Evolutionary conservation across 352 stramenopile genomes (phyloP).

Genomic region (Globisporangium megalacanthum): DNA sequence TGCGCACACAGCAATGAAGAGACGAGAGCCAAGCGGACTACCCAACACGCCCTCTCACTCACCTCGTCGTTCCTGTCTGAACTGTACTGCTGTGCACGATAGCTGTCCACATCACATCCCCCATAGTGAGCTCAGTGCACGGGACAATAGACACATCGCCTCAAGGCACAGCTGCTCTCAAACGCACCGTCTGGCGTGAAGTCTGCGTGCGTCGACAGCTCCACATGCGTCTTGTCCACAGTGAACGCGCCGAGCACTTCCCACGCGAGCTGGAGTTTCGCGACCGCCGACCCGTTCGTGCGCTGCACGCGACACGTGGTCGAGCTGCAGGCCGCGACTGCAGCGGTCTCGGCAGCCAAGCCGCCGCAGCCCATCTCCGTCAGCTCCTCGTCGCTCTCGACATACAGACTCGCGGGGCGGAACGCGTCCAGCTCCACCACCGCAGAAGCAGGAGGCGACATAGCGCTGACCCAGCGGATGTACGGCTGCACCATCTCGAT

Average conservation of each 20-base stretch:
- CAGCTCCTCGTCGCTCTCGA: constrained; percentile 29
- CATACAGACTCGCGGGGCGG: constrained; percentile 41
- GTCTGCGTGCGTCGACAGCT: constrained; percentile 44
- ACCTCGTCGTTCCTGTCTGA: constrained; percentile 50
- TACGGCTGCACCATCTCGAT: constrained; percentile 96
- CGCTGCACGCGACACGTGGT: constrained; percentile 29
- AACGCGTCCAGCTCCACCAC: constrained; percentile 22
- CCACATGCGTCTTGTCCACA: constrained; percentile 66
- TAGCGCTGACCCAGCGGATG: constrained; percentile 67
- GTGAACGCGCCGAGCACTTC: constrained; percentile 73
- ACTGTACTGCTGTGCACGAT: constrained; percentile 42
- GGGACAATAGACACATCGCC: background rate
- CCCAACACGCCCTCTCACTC: background rate
- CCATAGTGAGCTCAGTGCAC: background rate
- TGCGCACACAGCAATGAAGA: background rate
- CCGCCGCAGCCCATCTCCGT: constrained; percentile 47
- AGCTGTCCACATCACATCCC: constrained; percentile 9
- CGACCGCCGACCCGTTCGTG: constrained; percentile 11
- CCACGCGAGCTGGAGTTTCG: constrained; percentile 70
- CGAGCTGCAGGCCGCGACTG: constrained; percentile 47
- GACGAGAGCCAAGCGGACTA: no score
- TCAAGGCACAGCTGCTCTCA: background rate
- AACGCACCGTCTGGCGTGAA: constrained; percentile 34
- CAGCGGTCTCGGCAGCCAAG: constrained; percentile 21
- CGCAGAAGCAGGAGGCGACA: background rate